These are phyloP conservation scores for Ilex paraguariensis DNA, from an alignment of 305 asterid species.

Conservation along the genomic window DNA sequence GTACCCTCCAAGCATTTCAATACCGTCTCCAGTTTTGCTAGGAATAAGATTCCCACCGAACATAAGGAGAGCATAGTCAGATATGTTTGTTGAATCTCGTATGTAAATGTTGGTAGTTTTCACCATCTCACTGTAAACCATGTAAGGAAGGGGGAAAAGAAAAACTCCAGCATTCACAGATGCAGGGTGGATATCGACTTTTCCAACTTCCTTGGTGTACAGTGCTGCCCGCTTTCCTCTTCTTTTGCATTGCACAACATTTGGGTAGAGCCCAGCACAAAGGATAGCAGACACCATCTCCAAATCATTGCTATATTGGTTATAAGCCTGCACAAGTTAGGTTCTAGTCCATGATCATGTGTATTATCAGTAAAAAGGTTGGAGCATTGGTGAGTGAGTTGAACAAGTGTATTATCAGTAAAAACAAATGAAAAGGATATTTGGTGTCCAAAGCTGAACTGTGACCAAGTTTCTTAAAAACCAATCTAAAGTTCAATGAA, in stretches of 20 bases:
- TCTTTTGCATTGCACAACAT: conserved; percentile 94
- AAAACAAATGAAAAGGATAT: too few relatives aligned
- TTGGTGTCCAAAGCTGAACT: too few relatives aligned
- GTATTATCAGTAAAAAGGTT: too few relatives aligned
- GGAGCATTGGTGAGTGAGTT: not conserved
- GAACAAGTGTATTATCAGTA: too few relatives aligned
- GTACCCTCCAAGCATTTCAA: conserved; percentile 96
- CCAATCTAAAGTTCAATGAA: not conserved
- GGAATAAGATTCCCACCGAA: conserved; percentile 92
- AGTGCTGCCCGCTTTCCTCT: conserved; percentile 84
- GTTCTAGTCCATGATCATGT: conserved; percentile 4
- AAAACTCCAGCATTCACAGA: conserved; percentile 80
- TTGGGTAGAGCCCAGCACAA: conserved; percentile 94
- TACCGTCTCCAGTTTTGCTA: conserved; percentile 67
- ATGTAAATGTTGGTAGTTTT: conserved; percentile 67
- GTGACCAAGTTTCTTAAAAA: not conserved
- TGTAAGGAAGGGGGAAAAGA: conserved; percentile 81
- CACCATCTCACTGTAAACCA: conserved; percentile 92
- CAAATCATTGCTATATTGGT: conserved; percentile 64
- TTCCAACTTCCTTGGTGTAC: conserved; percentile 83
- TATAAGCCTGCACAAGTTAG: conserved; percentile 55
- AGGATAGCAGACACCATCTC: conserved; percentile 96
- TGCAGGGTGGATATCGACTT: conserved; percentile 86
- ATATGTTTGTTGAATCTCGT: conserved; percentile 86
- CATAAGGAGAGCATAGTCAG: conserved; percentile 89